Base-by-base conservation (phyloP, 1,139 yeast species). In the Diutina pseudorugosa region DNA sequence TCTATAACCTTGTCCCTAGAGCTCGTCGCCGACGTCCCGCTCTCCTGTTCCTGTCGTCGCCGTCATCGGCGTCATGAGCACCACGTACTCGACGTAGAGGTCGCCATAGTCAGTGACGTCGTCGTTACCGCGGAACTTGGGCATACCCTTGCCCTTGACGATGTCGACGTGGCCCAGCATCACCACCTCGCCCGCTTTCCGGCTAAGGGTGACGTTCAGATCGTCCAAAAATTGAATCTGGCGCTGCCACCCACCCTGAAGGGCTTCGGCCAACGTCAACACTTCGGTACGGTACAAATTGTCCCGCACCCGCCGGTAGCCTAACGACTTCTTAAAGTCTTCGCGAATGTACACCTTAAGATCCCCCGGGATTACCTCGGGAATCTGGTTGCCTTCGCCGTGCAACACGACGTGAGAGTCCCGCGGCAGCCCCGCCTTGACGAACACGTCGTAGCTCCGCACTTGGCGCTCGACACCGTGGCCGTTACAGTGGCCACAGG, bases 321-420 rank as follows among this genome's bases (percentile, higher is more conserved):
- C 98, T 79, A 89, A 68, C 63, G 85, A 84, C 36, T 72, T 71
- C 12, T 59, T 60, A 18, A 73, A 65, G 54, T 75, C 78, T 66
- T 86, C 95, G 50, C 65, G 64, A 48, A 89, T 64, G 47, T 72
- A 74, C 20, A 90, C 72, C 50, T 78, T 66, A 55, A 93, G 70
- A 67, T 93, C 90, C 11, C 98, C 98, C 1, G 96, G 80, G 14
- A 76, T 76, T 73, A 81, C 75, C 53, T 87, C 95, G 1, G 98
- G 97, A 55, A 76, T 75, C 63, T 82, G 85, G 62, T 91, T 95
- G 6, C 94, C 93, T 65, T 89, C 93, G 2, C 94, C 95, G 51
- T 73, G 73, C 53, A 84, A 70, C 1, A 79, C 76, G 58, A 82
- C 79, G 52, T 75, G 75, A 57, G 77, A 75, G 56, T 80, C 78